Conservation (phyloP, 2,329 filamentous ascomycete species). For the Emericellopsis cladophorae region DNA sequence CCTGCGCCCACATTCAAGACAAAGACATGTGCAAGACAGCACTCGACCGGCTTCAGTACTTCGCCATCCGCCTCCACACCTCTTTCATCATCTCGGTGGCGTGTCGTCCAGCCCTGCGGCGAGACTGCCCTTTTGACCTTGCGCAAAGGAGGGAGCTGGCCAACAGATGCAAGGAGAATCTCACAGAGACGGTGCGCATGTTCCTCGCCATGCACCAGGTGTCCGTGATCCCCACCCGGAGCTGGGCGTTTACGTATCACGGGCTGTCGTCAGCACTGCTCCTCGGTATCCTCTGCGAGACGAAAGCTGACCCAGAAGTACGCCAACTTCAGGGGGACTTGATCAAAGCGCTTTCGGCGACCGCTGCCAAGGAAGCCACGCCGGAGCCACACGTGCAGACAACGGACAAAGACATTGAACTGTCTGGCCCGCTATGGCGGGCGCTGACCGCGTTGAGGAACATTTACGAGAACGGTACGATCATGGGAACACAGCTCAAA, state of each 20-base stretch:
- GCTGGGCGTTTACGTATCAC: constrained; percentile 58
- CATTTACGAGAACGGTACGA: constrained; percentile 52
- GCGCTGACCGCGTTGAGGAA: constrained; percentile 49
- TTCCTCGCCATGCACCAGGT: constrained; percentile 58
- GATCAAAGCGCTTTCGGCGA: constrained; percentile 50
- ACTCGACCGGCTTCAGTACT: constrained; percentile 50
- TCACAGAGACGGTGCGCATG: constrained; percentile 55
- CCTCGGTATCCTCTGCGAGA: constrained; percentile 50
- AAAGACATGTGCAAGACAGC: constrained; percentile 53
- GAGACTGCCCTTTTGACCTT: constrained; percentile 36
- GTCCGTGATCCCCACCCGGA: constrained; percentile 52
- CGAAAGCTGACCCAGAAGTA: constrained; percentile 49
- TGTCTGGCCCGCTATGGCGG: constrained; percentile 47
- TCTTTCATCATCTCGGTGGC: constrained; percentile 54
- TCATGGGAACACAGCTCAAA: constrained; percentile 36
- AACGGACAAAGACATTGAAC: constrained; percentile 47
- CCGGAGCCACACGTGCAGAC: constrained; percentile 38
- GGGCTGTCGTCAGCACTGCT: constrained; percentile 52
- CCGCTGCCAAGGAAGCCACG: constrained; percentile 47
- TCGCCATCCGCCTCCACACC: constrained; percentile 51
- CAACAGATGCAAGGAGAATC: constrained; percentile 46
- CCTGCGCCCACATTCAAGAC: constrained; percentile 38
- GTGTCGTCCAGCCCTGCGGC: constrained; percentile 47
- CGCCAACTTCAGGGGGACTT: constrained; percentile 51
- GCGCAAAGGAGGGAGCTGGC: constrained; percentile 42